Evolutionary conservation across 129 eudicot genomes (phyloP).

Genomic region (Pulicaria dysenterica): DNA sequence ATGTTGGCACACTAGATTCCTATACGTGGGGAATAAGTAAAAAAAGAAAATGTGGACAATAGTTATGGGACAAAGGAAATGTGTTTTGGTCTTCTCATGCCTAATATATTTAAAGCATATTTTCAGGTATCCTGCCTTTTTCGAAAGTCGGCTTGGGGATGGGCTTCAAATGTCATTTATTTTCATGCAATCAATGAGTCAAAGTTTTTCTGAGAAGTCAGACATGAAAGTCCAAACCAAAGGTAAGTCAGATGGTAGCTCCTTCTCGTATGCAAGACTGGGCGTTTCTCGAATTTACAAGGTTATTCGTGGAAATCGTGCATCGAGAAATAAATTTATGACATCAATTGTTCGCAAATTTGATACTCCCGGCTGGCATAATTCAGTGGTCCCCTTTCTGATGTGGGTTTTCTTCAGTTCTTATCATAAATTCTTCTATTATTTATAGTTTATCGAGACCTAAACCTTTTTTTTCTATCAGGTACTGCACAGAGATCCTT

Average conservation of each 20-base stretch:
- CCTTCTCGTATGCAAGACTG: slow-evolving; percentile 61
- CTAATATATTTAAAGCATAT: slow-evolving; percentile 32
- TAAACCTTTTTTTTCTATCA: slow-evolving; percentile 41
- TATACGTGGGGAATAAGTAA: no score
- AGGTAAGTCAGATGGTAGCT: slow-evolving; percentile 63
- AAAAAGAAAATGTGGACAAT: no score
- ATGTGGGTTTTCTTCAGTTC: slow-evolving; percentile 46
- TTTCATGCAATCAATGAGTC: slow-evolving; percentile 75
- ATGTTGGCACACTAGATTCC: no score
- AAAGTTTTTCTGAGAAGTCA: slow-evolving; percentile 40
- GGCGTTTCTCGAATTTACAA: slow-evolving; percentile 98
- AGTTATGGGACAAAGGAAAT: no score
- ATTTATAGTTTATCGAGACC: slow-evolving; percentile 12
- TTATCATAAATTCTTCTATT: neutral
- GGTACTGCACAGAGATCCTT: slow-evolving; percentile 95
- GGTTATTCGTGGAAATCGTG: slow-evolving; percentile 91
- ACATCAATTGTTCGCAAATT: slow-evolving; percentile 89
- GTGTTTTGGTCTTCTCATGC: slow-evolving; percentile 18
- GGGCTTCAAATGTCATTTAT: slow-evolving; percentile 93
- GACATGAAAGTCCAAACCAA: slow-evolving; percentile 51
- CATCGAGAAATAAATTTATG: slow-evolving; percentile 90
- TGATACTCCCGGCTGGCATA: slow-evolving; percentile 71
- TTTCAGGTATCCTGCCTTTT: slow-evolving; percentile 90
- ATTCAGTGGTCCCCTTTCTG: slow-evolving; percentile 60
- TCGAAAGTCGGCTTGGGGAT: slow-evolving; percentile 97